A percentile compares a stretch with the other conserved stretches of the same genome.
These are phyloP conservation scores for Neophaeococcomyces aloes DNA, from an alignment of 2,329 filamentous ascomycete species.

Conservation along the genomic window DNA sequence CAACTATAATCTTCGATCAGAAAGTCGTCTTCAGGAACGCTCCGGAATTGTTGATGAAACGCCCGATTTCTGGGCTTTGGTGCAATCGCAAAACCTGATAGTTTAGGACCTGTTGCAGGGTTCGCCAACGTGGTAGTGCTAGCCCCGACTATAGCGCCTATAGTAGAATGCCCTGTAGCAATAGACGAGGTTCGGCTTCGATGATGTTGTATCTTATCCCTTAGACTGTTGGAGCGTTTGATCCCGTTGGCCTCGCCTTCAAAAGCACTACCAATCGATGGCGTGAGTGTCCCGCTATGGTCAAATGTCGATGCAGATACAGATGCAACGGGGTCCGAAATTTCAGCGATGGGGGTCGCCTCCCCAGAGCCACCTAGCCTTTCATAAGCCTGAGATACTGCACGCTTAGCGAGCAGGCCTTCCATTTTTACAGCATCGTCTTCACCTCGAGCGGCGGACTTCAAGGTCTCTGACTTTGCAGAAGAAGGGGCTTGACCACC, in stretches of 20 bases:
- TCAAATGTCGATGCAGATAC: slow-evolving; percentile 18
- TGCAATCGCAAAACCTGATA: slow-evolving; percentile 91
- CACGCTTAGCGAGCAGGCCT: slow-evolving; percentile 48
- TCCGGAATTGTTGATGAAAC: slow-evolving; percentile 88
- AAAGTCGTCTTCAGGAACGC: slow-evolving; percentile 94
- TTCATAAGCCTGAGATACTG: slow-evolving; percentile 51
- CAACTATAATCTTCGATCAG: slow-evolving; percentile 98
- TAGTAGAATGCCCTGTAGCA: slow-evolving; percentile 52
- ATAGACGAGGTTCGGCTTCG: slow-evolving; percentile 76
- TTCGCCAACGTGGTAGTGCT: slow-evolving; percentile 60
- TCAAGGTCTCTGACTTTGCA: slow-evolving; percentile 25
- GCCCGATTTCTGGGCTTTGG: slow-evolving; percentile 93
- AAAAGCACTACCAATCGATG: slow-evolving; percentile 54
- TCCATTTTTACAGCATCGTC: slow-evolving; percentile 47
- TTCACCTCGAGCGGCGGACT: slow-evolving; percentile 33
- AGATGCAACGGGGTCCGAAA: slow-evolving; percentile 28
- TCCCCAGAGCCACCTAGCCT: slow-evolving; percentile 31
- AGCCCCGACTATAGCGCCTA: slow-evolving; percentile 62
- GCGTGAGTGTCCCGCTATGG: slow-evolving; percentile 44
- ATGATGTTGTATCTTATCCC: slow-evolving; percentile 52
- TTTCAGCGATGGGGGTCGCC: slow-evolving; percentile 29
- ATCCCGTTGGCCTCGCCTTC: slow-evolving; percentile 50
- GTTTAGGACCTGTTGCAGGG: slow-evolving; percentile 54
- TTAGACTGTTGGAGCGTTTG: slow-evolving; percentile 56
- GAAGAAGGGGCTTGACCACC: slow-evolving; percentile 22